Conservation (phyloP, 2,329 filamentous ascomycete genomes). For the Colletotrichum shisoi region DNA sequence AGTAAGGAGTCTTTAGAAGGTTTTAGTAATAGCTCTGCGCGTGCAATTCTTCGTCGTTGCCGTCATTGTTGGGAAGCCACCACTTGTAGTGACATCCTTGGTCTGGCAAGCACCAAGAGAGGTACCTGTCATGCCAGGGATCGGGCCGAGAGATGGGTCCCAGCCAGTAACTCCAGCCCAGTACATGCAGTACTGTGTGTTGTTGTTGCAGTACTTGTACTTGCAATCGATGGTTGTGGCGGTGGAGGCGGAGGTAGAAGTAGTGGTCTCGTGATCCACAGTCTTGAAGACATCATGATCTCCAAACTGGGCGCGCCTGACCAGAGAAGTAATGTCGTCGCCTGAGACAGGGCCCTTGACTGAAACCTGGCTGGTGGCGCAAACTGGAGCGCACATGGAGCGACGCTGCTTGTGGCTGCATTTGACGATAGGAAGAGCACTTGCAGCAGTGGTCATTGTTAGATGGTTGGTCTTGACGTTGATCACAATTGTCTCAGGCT, state of each 20-base stretch:
- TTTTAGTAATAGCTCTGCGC: neutral
- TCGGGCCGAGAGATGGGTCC: slow-evolving; percentile 46
- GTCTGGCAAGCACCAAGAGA: slow-evolving; percentile 46
- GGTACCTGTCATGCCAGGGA: slow-evolving; percentile 51
- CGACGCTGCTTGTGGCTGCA: slow-evolving; percentile 45
- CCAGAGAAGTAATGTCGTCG: slow-evolving; percentile 43
- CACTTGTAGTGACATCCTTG: neutral
- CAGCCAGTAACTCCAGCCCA: slow-evolving; percentile 52
- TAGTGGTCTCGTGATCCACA: neutral
- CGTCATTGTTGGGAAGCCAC: neutral
- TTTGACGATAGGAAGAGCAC: slow-evolving; percentile 1
- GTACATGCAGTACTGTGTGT: slow-evolving; percentile 51
- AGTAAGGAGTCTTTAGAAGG: neutral
- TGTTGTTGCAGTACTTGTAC: slow-evolving; percentile 41
- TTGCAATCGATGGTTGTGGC: slow-evolving; percentile 45
- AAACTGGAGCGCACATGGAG: slow-evolving; percentile 45
- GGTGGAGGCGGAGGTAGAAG: slow-evolving; percentile 3
- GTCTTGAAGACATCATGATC: neutral
- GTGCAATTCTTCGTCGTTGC: neutral
- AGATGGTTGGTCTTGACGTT: neutral
- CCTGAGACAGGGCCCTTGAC: slow-evolving; percentile 44
- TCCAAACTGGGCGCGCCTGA: slow-evolving; percentile 7
- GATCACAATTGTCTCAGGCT: neutral
- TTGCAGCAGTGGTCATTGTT: neutral
- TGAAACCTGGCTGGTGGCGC: slow-evolving; percentile 45